A percentile compares a stretch with the other conserved stretches of the same genome.
These are phyloP conservation scores for Raddia distichophylla DNA, from an alignment of 176 grass and related monocot species.

Conservation along the genomic window DNA sequence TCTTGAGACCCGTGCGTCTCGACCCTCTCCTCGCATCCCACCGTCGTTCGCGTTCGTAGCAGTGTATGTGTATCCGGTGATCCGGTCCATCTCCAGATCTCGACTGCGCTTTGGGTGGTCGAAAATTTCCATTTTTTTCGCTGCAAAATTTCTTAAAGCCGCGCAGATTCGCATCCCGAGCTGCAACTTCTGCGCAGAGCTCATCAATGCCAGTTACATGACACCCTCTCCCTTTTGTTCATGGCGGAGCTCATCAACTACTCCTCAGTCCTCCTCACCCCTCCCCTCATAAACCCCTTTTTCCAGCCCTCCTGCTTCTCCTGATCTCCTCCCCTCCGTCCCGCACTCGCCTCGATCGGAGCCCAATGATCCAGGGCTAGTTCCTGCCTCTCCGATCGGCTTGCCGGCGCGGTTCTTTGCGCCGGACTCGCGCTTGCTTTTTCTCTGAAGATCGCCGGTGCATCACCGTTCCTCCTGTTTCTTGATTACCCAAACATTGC, in stretches of 20 bases:
- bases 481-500: slow-evolving; percentile 15
- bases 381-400: neutral
- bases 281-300: neutral
- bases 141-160: neutral
- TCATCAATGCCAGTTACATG: slow-evolving; percentile 5
- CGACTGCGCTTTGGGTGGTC: too few relatives aligned
- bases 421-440: neutral
- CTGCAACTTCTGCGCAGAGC: neutral
- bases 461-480: neutral
- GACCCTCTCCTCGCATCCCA: too few relatives aligned
- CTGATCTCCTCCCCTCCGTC: too few relatives aligned
- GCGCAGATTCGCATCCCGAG: neutral
- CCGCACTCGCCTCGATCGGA: neutral
- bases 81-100: too few relatives aligned
- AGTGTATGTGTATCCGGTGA: too few relatives aligned
- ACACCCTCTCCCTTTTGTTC: neutral
- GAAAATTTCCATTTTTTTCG: too few relatives aligned
- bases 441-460: neutral
- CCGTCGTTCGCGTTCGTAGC: too few relatives aligned
- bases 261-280: neutral
- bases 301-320: too few relatives aligned
- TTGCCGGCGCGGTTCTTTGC: slow-evolving; percentile 10
- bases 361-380: neutral
- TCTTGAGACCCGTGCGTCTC: too few relatives aligned
- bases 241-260: neutral